Percentiles rank a stretch among this genome's conserved stretches.
Conservation (phyloP, 116 monocot species). For the Posidonia oceanica region DNA sequence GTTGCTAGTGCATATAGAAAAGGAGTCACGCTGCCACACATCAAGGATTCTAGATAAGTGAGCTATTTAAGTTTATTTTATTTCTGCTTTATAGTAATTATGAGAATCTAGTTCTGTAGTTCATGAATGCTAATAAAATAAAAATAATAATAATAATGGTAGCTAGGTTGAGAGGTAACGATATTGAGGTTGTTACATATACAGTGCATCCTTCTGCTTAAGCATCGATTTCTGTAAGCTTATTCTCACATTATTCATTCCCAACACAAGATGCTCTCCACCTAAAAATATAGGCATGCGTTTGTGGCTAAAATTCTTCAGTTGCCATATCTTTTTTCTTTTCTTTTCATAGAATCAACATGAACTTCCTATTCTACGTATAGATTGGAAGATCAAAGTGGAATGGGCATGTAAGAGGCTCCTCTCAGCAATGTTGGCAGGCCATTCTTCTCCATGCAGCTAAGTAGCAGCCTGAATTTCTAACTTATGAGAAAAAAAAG, state of each 20-base stretch:
- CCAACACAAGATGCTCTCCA: background rate
- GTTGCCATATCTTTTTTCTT: background rate
- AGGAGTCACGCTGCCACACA: too few species aligned
- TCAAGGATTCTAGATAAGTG: too few species aligned
- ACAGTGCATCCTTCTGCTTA: constrained; percentile 51
- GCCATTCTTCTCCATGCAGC: constrained; percentile 65
- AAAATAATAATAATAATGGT: too few species aligned
- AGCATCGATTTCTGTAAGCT: constrained; percentile 79
- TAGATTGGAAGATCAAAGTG: constrained; percentile 96
- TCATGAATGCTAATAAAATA: too few species aligned
- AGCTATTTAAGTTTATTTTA: too few species aligned
- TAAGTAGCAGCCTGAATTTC: constrained; percentile 77
- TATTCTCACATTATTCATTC: background rate
- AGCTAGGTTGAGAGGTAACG: too few species aligned
- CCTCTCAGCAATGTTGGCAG: constrained; percentile 64
- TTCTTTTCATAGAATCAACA: too few species aligned
- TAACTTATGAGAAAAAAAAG: constrained; percentile 14
- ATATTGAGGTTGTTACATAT: too few species aligned
- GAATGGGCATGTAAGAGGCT: constrained; percentile 77
- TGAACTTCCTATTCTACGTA: background rate
- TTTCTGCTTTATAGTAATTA: too few species aligned
- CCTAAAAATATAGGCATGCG: background rate
- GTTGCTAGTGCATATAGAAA: too few species aligned
- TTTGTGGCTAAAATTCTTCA: background rate
- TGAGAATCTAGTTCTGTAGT: too few species aligned